Evolutionary conservation across 495 filamentous ascomycete genomes (phyloP).

Genomic region (Penicillium longicatenatum): DNA sequence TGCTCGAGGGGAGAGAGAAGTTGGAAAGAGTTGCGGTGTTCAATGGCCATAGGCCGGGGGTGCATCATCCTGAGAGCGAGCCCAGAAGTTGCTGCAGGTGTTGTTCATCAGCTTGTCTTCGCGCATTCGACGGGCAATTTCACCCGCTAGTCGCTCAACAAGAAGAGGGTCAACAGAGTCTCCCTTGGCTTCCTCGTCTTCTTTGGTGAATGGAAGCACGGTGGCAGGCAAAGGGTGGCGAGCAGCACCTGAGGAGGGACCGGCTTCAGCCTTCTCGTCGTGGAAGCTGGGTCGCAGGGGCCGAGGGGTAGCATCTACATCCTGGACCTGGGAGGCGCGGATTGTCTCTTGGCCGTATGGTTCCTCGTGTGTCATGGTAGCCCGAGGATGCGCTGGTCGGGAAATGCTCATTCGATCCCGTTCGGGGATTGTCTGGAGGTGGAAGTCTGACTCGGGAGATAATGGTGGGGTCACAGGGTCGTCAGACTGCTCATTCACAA

Average conservation of each 20-base stretch:
- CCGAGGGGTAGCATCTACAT: conserved; percentile 43
- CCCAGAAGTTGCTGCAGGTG: conserved; percentile 43
- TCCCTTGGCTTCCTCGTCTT: conserved; percentile 37
- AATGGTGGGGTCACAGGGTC: conserved; percentile 51
- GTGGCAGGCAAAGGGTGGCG: conserved; percentile 37
- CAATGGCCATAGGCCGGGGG: conserved; percentile 51
- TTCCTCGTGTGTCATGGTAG: conserved; percentile 25
- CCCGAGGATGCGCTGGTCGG: conserved; percentile 22
- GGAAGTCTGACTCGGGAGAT: conserved; percentile 34
- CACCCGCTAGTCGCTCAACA: conserved; percentile 87
- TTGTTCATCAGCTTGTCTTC: conserved; percentile 60
- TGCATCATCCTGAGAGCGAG: conserved; percentile 41
- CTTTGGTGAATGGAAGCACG: conserved; percentile 37
- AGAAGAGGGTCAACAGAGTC: conserved; percentile 79
- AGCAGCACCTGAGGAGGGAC: conserved; percentile 26
- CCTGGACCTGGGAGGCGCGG: conserved; percentile 25
- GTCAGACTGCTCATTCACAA: conserved; percentile 42
- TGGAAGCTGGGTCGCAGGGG: conserved; percentile 21
- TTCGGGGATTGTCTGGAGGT: conserved; percentile 43
- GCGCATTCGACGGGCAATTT: conserved; percentile 83
- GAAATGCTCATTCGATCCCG: conserved; percentile 40
- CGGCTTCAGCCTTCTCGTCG: conserved; percentile 37
- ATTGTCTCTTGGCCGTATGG: conserved; percentile 30
- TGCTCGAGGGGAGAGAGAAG: conserved; percentile 25
- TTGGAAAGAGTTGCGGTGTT: conserved; percentile 16